Evolutionary conservation across 1,284 basidiomycete species (phyloP).

Genomic region (Cutaneotrichosporon arboriforme): DNA sequence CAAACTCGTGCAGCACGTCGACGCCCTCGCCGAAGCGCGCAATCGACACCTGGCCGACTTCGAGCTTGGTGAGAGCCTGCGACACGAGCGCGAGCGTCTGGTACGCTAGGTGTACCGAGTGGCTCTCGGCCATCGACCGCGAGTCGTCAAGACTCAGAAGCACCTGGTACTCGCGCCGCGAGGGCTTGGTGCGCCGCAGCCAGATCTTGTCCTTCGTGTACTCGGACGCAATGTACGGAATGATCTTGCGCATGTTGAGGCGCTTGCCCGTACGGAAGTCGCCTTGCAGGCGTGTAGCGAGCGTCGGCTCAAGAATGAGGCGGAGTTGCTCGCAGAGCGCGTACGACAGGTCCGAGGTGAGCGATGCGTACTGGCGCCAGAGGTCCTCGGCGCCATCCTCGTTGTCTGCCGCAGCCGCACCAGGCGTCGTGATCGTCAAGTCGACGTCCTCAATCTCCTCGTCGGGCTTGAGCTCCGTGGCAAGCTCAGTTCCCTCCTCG

Average conservation of each 20-base stretch:
- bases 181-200: slow-evolving; percentile 89
- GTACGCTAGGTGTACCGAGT: slow-evolving; percentile 88
- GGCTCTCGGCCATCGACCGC: slow-evolving; percentile 90
- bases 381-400: slow-evolving; percentile 58
- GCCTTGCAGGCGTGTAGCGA: slow-evolving; percentile 88
- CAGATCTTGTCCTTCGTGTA: slow-evolving; percentile 99
- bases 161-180: slow-evolving; percentile 92
- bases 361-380: slow-evolving; percentile 83
- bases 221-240: slow-evolving; percentile 96
- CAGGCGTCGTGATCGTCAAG: slow-evolving; percentile 54
- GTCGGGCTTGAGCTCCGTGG: slow-evolving; percentile 27
- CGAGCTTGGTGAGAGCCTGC: slow-evolving; percentile 83
- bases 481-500: slow-evolving; percentile 38
- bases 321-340: slow-evolving; percentile 93
- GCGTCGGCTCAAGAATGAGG: slow-evolving; percentile 90
- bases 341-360: slow-evolving; percentile 88
- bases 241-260: slow-evolving; percentile 99
- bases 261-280: slow-evolving; percentile 98
- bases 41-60: slow-evolving; percentile 89
- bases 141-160: slow-evolving; percentile 94
- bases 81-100: slow-evolving; percentile 90
- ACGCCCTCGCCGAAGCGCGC: slow-evolving; percentile 85
- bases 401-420: slow-evolving; percentile 2
- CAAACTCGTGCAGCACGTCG: slow-evolving; percentile 83
- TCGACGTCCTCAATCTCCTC: slow-evolving; percentile 52